phyloP scores from a whole-genome alignment of 192 early-diverging fungal genomes.

The Spizellomyces punctatus region DNA sequence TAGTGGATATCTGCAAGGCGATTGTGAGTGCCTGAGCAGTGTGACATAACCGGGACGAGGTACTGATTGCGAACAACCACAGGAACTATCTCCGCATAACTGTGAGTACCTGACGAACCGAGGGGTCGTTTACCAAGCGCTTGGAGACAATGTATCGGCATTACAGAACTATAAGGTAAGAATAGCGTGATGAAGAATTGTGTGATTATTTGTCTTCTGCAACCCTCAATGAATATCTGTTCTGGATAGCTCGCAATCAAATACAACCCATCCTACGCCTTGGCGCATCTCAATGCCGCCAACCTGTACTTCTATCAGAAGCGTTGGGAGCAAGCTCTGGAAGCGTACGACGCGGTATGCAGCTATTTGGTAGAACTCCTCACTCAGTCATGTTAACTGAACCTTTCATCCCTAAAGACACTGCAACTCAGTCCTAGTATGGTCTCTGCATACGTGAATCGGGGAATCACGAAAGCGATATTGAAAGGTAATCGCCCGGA shows the following conservation, averaged over 20 bases:
- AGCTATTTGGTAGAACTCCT: background rate
- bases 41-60: background rate
- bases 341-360: conserved; percentile 44
- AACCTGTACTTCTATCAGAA: conserved; percentile 56
- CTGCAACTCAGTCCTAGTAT: conserved; percentile 38
- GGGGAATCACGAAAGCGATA: conserved; percentile 52
- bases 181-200: background rate
- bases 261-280: conserved; percentile 45
- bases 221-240: background rate
- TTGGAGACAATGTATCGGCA: conserved; percentile 51
- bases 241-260: conserved; percentile 44
- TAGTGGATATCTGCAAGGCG: conserved; percentile 55
- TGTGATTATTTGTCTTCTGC: background rate
- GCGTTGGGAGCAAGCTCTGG: conserved; percentile 48
- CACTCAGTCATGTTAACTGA: background rate
- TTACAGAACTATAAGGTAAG: conserved; percentile 56
- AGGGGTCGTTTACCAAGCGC: conserved; percentile 51
- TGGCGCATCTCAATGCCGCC: conserved; percentile 53
- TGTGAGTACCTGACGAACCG: conserved; percentile 54
- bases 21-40: conserved; percentile 31
- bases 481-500: conserved; percentile 27
- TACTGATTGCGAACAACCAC: no score
- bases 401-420: conserved; percentile 19
- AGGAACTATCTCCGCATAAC: conserved; percentile 48
- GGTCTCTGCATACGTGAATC: conserved; percentile 43